These are phyloP conservation scores for Cryoendolithus antarcticus DNA, from an alignment of 2,329 filamentous ascomycete species.

Conservation along the genomic window DNA sequence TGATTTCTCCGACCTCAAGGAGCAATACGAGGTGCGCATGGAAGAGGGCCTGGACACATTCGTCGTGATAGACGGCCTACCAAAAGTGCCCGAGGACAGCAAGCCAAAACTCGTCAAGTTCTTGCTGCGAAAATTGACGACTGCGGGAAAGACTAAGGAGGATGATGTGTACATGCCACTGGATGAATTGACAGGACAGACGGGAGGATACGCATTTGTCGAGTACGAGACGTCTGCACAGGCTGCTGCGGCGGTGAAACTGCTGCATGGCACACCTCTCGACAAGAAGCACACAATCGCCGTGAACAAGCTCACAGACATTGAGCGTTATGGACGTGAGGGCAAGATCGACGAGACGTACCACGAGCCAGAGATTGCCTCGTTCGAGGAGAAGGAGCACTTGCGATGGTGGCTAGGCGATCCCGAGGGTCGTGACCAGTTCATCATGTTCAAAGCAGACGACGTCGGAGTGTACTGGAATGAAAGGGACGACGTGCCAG, in stretches of 20 bases:
- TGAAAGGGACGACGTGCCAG: slow-evolving; percentile 83
- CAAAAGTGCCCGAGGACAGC: slow-evolving; percentile 76
- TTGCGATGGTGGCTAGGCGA: slow-evolving; percentile 88
- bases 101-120: slow-evolving; percentile 95
- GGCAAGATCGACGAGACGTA: slow-evolving; percentile 90
- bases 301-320: slow-evolving; percentile 97
- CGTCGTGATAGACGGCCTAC: slow-evolving; percentile 89
- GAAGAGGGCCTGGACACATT: slow-evolving; percentile 96
- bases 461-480: slow-evolving; percentile 96
- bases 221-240: slow-evolving; percentile 88
- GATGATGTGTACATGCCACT: slow-evolving; percentile 91
- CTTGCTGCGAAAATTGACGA: slow-evolving; percentile 81
- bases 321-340: slow-evolving; percentile 90
- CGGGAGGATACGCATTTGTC: slow-evolving; percentile 88
- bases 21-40: slow-evolving; percentile 89
- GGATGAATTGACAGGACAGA: slow-evolving; percentile 65
- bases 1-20: slow-evolving; percentile 85
- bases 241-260: slow-evolving; percentile 77
- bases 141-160: slow-evolving; percentile 72
- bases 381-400: slow-evolving; percentile 87
- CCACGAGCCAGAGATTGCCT: slow-evolving; percentile 64
- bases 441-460: slow-evolving; percentile 86
- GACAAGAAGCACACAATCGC: slow-evolving; percentile 94
- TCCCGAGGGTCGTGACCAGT: slow-evolving; percentile 81
- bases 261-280: slow-evolving; percentile 73